Evolutionary conservation across 2,329 filamentous ascomycete genomes (phyloP).

Genomic region (Pseudogymnoascus sp.): DNA sequence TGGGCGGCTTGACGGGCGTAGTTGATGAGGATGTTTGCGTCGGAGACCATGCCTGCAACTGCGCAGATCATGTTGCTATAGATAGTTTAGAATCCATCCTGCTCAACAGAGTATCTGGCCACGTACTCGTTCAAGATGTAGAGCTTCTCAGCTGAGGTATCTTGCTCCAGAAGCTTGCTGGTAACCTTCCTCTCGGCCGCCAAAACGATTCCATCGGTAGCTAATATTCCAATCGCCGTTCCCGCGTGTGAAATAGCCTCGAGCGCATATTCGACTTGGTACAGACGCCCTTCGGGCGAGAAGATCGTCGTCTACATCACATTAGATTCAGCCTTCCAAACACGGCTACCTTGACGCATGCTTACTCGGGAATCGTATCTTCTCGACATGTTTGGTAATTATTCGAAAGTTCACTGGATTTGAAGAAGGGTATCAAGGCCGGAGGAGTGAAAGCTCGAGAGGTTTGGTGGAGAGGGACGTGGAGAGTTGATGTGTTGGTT

Average conservation of each 20-base stretch:
- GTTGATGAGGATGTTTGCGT: slow-evolving; percentile 99
- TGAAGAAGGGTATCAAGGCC: slow-evolving; percentile 10
- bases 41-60: slow-evolving; percentile 97
- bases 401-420: slow-evolving; percentile 7
- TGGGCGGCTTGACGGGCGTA: slow-evolving; percentile 96
- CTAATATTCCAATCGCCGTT: slow-evolving; percentile 91
- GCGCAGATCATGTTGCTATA: slow-evolving; percentile 98
- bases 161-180: slow-evolving; percentile 97
- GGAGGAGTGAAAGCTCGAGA: slow-evolving; percentile 5
- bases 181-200: slow-evolving; percentile 98
- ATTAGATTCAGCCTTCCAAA: slow-evolving; percentile 19
- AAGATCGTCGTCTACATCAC: slow-evolving; percentile 89
- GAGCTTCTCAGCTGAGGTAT: slow-evolving; percentile 99
- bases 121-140: slow-evolving; percentile 96
- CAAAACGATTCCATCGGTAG: slow-evolving; percentile 96
- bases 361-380: slow-evolving; percentile 94
- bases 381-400: slow-evolving; percentile 66
- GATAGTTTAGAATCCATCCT: slow-evolving; percentile 15
- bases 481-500: slow-evolving; percentile 8
- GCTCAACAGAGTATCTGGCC: neutral
- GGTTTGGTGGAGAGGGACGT: neutral
- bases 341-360: slow-evolving; percentile 24
- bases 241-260: slow-evolving; percentile 98
- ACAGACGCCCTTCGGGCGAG: slow-evolving; percentile 95
- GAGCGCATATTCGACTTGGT: slow-evolving; percentile 98